These are phyloP conservation scores for Lipomyces spencermartinsiae DNA, from an alignment of 805 yeast species.

Conservation along the genomic window DNA sequence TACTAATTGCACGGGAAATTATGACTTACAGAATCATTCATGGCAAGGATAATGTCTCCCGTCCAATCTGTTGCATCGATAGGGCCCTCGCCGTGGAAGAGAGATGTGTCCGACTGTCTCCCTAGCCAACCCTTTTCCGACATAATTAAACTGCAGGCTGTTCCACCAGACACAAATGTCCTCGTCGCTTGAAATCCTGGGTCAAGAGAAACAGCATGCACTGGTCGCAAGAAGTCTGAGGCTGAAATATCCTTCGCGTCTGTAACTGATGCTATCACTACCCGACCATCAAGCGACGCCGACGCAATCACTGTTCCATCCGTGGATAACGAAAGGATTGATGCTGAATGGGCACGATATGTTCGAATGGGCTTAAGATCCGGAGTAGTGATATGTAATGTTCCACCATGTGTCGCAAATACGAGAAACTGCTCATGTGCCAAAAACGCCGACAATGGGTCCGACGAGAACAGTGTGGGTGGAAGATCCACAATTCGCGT, in stretches of 20 bases:
- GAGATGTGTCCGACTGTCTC: conserved; percentile 67
- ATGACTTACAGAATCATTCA: conserved; percentile 76
- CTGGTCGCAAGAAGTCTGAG: conserved; percentile 83
- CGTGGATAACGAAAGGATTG: conserved; percentile 72
- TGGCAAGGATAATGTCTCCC: conserved; percentile 77
- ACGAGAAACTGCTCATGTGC: conserved; percentile 67
- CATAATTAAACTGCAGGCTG: conserved; percentile 77
- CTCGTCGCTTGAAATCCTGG: conserved; percentile 66
- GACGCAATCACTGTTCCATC: conserved; percentile 82
- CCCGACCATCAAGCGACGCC: conserved; percentile 93
- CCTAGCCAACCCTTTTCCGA: conserved; percentile 90
- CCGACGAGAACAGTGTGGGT: conserved; percentile 69
- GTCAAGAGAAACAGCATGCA: conserved; percentile 84
- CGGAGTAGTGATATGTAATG: conserved; percentile 69
- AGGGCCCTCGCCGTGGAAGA: conserved; percentile 70
- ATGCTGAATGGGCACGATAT: conserved; percentile 82
- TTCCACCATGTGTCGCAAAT: conserved; percentile 90
- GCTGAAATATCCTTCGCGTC: conserved; percentile 71
- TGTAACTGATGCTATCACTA: conserved; percentile 70
- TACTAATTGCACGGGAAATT: conserved; percentile 42
- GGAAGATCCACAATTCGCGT: conserved; percentile 74
- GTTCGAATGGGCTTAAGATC: conserved; percentile 70
- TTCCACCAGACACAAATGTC: conserved; percentile 86
- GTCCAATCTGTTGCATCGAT: conserved; percentile 69
- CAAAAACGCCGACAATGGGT: conserved; percentile 75